A percentile compares a stretch with the other conserved stretches of the same genome.
phyloP scores from a whole-genome alignment of 2,329 filamentous ascomycete species.

The Huntiella moniliformis region DNA sequence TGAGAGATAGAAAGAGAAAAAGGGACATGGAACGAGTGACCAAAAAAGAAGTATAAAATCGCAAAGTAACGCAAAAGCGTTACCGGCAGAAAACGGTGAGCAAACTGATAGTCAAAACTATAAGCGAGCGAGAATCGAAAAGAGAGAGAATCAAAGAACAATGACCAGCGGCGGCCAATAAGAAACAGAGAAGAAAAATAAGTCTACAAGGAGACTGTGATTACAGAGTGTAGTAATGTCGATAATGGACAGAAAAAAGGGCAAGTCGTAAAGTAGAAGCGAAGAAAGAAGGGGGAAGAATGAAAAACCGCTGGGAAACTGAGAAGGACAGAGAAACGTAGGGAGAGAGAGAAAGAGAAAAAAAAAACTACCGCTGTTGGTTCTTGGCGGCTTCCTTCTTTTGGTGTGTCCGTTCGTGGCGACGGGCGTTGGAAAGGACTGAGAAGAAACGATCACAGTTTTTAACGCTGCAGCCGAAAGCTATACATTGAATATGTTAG shows the following conservation, averaged over 20 bases:
- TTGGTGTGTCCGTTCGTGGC: conserved; percentile 93
- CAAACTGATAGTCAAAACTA: neutral
- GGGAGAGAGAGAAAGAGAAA: neutral
- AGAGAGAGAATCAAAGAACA: neutral
- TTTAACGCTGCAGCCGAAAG: conserved; percentile 85
- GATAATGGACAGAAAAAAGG: conserved; percentile 2
- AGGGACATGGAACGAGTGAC: neutral
- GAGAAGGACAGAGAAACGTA: neutral
- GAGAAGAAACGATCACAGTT: conserved; percentile 93
- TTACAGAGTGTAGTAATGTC: conserved; percentile 1
- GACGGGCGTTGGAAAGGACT: conserved; percentile 83
- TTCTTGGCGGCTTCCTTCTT: conserved; percentile 16
- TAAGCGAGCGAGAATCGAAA: neutral
- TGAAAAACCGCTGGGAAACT: neutral
- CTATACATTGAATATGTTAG: conserved; percentile 25
- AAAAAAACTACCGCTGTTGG: neutral
- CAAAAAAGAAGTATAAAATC: neutral
- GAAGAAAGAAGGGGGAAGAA: conserved; percentile 1
- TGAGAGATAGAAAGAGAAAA: too few species aligned
- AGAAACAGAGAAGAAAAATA: conserved; percentile 4
- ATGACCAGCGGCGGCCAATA: neutral
- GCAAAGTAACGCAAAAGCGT: too few species aligned
- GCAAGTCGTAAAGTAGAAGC: conserved; percentile 9
- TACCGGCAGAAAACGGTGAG: neutral
- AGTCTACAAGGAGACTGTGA: neutral